Percentiles rank a stretch among this genome's conserved stretches.
Conservation (phyloP, 2,329 filamentous ascomycete species). For the Akanthomyces lecanii region DNA sequence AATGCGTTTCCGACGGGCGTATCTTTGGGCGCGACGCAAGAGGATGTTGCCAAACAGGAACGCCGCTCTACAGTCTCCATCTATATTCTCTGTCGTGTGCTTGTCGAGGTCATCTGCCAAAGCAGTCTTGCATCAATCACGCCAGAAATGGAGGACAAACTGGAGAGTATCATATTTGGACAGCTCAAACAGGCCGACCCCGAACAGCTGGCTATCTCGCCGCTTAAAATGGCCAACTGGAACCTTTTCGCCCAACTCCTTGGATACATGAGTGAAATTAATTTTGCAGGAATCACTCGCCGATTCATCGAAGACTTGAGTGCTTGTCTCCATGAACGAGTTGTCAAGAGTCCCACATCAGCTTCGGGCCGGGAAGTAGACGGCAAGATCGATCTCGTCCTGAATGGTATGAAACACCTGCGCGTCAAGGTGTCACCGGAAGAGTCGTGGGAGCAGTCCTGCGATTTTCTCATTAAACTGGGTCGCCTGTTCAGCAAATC, state of each 20-base stretch:
- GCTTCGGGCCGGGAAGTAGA: constrained; percentile 63
- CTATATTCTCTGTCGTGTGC: constrained; percentile 87
- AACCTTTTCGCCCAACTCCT: constrained; percentile 87
- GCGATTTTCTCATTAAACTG: constrained; percentile 79
- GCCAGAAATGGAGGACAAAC: constrained; percentile 84
- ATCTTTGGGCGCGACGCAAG: constrained; percentile 53
- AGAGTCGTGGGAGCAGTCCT: constrained; percentile 78
- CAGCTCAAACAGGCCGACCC: constrained; percentile 86
- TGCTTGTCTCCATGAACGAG: constrained; percentile 69
- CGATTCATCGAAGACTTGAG: constrained; percentile 81
- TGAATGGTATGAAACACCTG: constrained; percentile 88
- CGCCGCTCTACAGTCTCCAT: constrained; percentile 91
- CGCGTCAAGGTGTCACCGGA: constrained; percentile 70
- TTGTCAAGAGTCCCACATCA: constrained; percentile 60
- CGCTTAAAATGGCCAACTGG: constrained; percentile 90
- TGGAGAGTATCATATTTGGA: constrained; percentile 95
- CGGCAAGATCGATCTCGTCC: constrained; percentile 77
- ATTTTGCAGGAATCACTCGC: constrained; percentile 78
- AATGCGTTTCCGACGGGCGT: constrained; percentile 32
- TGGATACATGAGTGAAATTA: constrained; percentile 92
- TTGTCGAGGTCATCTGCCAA: constrained; percentile 91
- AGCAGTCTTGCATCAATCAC: constrained; percentile 80
- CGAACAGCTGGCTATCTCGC: constrained; percentile 71
- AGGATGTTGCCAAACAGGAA: constrained; percentile 75
- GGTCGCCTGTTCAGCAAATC: constrained; percentile 78